phyloP scores from a whole-genome alignment of 495 filamentous ascomycete genomes.

The Neohortaea acidophila region DNA sequence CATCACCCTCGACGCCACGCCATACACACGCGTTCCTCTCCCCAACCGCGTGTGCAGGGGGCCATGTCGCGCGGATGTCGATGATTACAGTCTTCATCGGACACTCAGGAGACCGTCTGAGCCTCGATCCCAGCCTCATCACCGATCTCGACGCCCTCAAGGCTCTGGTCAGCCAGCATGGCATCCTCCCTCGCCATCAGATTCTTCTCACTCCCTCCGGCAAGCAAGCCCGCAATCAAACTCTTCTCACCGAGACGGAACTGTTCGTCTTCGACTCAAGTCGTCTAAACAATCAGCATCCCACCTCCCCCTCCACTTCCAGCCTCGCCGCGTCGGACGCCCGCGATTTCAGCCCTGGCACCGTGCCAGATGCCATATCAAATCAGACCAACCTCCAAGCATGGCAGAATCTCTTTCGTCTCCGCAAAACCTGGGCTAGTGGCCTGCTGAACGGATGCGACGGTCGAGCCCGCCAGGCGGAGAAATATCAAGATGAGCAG shows the following conservation, averaged over 20 bases:
- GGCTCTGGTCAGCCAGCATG: slow-evolving; percentile 46
- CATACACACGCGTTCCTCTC: no score
- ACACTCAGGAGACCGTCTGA: slow-evolving; percentile 72
- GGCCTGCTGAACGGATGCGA: slow-evolving; percentile 48
- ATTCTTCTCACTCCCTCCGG: slow-evolving; percentile 73
- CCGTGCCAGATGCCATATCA: slow-evolving; percentile 55
- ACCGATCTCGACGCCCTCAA: slow-evolving; percentile 53
- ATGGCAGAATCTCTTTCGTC: slow-evolving; percentile 70
- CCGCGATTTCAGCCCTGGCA: slow-evolving; percentile 31
- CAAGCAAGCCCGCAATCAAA: slow-evolving; percentile 61
- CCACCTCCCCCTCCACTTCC: slow-evolving; percentile 30
- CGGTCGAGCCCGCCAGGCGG: slow-evolving; percentile 38
- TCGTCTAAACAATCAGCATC: slow-evolving; percentile 22
- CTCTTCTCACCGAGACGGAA: slow-evolving; percentile 64
- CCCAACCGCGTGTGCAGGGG: no score
- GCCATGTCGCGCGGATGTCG: slow-evolving; percentile 41
- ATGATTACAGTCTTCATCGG: slow-evolving; percentile 73
- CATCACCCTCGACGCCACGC: no score
- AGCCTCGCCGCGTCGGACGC: slow-evolving; percentile 28
- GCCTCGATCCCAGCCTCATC: slow-evolving; percentile 47
- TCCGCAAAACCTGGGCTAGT: slow-evolving; percentile 59
- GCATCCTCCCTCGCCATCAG: slow-evolving; percentile 53
- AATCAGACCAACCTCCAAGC: slow-evolving; percentile 57
- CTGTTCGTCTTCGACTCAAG: slow-evolving; percentile 67
- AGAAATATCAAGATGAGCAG: slow-evolving; percentile 45